phyloP scores from a whole-genome alignment of 1,139 yeast species.

The Nakaseomyces bracarensis region DNA sequence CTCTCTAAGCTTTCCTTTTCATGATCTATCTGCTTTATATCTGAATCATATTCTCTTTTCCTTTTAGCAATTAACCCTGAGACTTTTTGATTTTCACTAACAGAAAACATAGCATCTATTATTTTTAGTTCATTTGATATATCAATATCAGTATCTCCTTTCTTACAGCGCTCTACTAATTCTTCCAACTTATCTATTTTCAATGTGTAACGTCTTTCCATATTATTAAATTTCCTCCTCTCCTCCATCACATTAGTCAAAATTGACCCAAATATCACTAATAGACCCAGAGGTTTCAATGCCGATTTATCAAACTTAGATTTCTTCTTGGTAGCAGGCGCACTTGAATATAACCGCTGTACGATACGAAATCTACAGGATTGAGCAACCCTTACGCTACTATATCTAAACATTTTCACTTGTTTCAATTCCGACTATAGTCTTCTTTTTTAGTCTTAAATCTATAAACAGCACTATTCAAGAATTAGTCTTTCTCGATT shows the following conservation, averaged over 20 bases:
- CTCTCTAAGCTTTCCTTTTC: slow-evolving; percentile 26
- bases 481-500: too few species aligned
- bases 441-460: too few species aligned
- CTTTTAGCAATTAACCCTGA: slow-evolving; percentile 1
- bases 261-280: slow-evolving; percentile 33
- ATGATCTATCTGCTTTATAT: background rate
- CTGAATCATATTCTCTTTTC: background rate
- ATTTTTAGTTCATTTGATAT: slow-evolving; percentile 30
- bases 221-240: slow-evolving; percentile 33
- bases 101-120: slow-evolving; percentile 31
- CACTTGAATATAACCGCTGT: background rate
- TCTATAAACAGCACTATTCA: too few species aligned
- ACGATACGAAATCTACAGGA: background rate
- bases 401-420: background rate
- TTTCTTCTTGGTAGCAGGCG: slow-evolving; percentile 7
- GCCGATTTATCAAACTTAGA: slow-evolving; percentile 30
- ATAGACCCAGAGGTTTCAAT: slow-evolving; percentile 29
- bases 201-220: slow-evolving; percentile 34
- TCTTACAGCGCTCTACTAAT: slow-evolving; percentile 21
- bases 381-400: background rate
- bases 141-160: slow-evolving; percentile 27
- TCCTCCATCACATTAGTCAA: slow-evolving; percentile 35
- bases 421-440: too few species aligned
- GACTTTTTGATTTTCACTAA: slow-evolving; percentile 1
- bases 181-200: slow-evolving; percentile 32